Percentiles rank a stretch among this genome's conserved stretches.
Conservation (phyloP, 2,329 filamentous ascomycete species). For the Thielaviopsis populi region DNA sequence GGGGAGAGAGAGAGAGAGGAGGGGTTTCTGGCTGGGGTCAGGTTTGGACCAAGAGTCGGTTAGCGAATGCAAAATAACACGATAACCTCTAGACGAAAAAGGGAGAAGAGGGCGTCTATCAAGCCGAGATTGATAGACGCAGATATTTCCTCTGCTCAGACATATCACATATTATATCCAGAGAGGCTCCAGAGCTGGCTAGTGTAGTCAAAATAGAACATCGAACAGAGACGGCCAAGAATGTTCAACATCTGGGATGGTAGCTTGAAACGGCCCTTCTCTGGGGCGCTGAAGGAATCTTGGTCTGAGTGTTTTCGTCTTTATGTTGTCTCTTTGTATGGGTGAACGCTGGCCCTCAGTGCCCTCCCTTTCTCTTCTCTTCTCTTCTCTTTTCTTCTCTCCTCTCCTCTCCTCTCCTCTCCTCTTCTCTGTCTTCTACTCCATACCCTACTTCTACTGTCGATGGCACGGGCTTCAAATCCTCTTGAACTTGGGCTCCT, state of each 20-base stretch:
- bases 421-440: no score
- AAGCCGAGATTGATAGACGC: not conserved
- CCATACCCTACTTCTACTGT: not conserved
- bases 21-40: not conserved
- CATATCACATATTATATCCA: not conserved
- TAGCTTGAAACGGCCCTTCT: conserved; percentile 6
- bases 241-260: not conserved
- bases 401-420: not conserved
- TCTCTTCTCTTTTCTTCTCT: no score
- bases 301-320: conserved; percentile 1
- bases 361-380: not conserved
- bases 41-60: not conserved
- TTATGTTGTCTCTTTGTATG: not conserved
- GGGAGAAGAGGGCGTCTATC: not conserved
- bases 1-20: no score
- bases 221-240: not conserved
- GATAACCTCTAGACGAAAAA: not conserved
- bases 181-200: not conserved
- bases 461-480: not conserved
- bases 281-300: conserved; percentile 1
- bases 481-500: not conserved
- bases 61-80: not conserved
- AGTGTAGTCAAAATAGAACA: not conserved
- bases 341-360: not conserved
- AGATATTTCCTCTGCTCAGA: not conserved